A percentile compares a stretch with the other conserved stretches of the same genome.
These are phyloP conservation scores for Zoysia japonica DNA, from an alignment of 176 grass and related monocot species.

Conservation along the genomic window DNA sequence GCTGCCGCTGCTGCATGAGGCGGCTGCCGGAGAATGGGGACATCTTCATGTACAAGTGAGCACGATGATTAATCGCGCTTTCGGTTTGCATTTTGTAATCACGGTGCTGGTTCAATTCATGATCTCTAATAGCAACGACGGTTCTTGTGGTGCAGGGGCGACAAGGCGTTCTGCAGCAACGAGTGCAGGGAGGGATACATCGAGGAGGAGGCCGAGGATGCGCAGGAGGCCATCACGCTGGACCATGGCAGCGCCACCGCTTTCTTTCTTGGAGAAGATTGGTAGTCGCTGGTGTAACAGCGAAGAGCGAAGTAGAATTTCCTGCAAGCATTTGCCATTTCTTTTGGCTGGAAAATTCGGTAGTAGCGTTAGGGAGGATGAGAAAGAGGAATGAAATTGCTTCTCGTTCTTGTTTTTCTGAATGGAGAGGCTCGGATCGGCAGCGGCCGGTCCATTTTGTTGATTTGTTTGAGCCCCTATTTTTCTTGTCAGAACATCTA, in stretches of 20 bases:
- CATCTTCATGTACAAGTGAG: slow-evolving; percentile 83
- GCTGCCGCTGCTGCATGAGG: slow-evolving; percentile 69
- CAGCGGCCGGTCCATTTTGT: neutral
- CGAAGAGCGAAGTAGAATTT: too few relatives aligned
- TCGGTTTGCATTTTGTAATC: neutral
- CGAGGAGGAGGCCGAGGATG: slow-evolving; percentile 53
- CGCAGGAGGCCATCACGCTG: slow-evolving; percentile 32
- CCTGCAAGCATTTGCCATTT: too few relatives aligned
- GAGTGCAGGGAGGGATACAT: slow-evolving; percentile 73
- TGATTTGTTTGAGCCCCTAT: too few relatives aligned
- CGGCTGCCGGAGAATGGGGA: slow-evolving; percentile 58
- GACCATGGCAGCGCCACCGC: slow-evolving; percentile 21
- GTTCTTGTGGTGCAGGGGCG: slow-evolving; percentile 52
- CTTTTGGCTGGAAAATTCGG: too few relatives aligned
- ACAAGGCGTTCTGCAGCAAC: slow-evolving; percentile 83
- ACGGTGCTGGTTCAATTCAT: neutral
- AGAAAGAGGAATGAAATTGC: slow-evolving; percentile 3
- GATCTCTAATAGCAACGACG: neutral
- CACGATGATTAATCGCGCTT: neutral
- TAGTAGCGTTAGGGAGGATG: neutral
- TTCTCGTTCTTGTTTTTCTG: slow-evolving; percentile 53
- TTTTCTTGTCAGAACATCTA: too few relatives aligned
- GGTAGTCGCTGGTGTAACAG: neutral
- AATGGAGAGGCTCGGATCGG: slow-evolving; percentile 32
- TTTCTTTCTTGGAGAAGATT: slow-evolving; percentile 16